A percentile compares a stretch with the other conserved stretches of the same genome.
Conservation (phyloP, 225 moss, liverwort and hornwort genomes). For the Polytrichum commune region DNA sequence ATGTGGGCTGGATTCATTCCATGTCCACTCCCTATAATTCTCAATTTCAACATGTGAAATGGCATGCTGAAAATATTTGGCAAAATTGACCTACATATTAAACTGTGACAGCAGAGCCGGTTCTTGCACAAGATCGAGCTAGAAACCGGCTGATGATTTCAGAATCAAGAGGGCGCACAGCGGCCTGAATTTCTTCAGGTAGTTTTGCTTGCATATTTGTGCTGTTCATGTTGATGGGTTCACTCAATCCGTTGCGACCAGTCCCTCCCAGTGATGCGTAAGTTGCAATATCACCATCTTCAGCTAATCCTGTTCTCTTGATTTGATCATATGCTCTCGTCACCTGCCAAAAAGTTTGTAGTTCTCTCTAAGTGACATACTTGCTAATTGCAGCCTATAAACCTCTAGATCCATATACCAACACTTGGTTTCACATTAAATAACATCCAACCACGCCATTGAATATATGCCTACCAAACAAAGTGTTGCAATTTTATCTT, state of each 20-base stretch:
- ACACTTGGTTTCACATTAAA: too few species aligned
- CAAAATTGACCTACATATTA: slow-evolving; percentile 3
- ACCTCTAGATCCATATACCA: too few species aligned
- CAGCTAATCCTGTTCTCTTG: slow-evolving; percentile 76
- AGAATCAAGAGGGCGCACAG: slow-evolving; percentile 82
- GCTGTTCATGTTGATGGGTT: slow-evolving; percentile 79
- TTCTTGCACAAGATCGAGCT: slow-evolving; percentile 76
- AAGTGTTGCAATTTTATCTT: too few species aligned
- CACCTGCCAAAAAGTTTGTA: slow-evolving; percentile 40
- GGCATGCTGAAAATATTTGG: too few species aligned
- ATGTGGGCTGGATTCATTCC: too few species aligned
- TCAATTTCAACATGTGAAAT: too few species aligned
- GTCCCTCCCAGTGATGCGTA: slow-evolving; percentile 84
- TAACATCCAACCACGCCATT: too few species aligned
- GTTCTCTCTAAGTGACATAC: too few species aligned
- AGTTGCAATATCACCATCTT: slow-evolving; percentile 47
- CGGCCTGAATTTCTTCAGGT: slow-evolving; percentile 58
- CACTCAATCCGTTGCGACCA: slow-evolving; percentile 77
- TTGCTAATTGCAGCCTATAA: too few species aligned
- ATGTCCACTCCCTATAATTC: too few species aligned
- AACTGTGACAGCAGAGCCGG: slow-evolving; percentile 46
- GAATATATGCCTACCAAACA: too few species aligned
- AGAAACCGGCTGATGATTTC: slow-evolving; percentile 76
- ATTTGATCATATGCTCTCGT: slow-evolving; percentile 87
- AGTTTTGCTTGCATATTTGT: slow-evolving; percentile 58